phyloP scores from a whole-genome alignment of 768 basidiomycete genomes.

The Tubosaeta brunneosetosa region DNA sequence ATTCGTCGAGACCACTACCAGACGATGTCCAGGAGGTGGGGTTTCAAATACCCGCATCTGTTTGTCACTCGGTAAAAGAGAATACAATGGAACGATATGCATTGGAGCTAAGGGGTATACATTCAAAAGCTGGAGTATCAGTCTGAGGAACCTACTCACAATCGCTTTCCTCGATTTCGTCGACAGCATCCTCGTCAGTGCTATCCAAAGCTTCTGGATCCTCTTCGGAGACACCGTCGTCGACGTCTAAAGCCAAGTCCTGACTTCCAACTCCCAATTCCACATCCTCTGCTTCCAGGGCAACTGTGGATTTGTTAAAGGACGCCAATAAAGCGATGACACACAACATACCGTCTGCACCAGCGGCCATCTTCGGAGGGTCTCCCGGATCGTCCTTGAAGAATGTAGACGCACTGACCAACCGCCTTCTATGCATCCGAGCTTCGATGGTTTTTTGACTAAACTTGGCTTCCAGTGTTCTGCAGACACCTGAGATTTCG shows the following conservation, averaged over 20 bases:
- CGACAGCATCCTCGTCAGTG: slow-evolving; percentile 57
- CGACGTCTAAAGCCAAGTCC: slow-evolving; percentile 65
- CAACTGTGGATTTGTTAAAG: slow-evolving; percentile 38
- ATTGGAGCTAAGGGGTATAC: slow-evolving; percentile 61
- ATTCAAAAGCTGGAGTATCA: slow-evolving; percentile 1
- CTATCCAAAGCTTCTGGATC: slow-evolving; percentile 75
- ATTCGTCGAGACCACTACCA: slow-evolving; percentile 94
- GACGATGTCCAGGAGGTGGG: slow-evolving; percentile 73
- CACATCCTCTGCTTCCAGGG: slow-evolving; percentile 77
- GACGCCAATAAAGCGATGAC: not conserved
- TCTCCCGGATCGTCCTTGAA: slow-evolving; percentile 24
- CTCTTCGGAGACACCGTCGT: slow-evolving; percentile 51
- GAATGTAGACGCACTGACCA: slow-evolving; percentile 23
- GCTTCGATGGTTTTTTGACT: slow-evolving; percentile 58
- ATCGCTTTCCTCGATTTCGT: slow-evolving; percentile 63
- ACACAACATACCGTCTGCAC: slow-evolving; percentile 15
- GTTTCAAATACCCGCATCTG: slow-evolving; percentile 91
- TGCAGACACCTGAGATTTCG: slow-evolving; percentile 84
- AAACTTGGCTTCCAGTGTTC: slow-evolving; percentile 74
- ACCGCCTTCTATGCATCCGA: slow-evolving; percentile 37
- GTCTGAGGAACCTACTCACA: slow-evolving; percentile 36
- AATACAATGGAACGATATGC: slow-evolving; percentile 93
- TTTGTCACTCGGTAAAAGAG: slow-evolving; percentile 85
- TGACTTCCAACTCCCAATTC: slow-evolving; percentile 54
- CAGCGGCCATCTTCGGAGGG: slow-evolving; percentile 12